Percentiles rank a stretch among this genome's conserved stretches.
Conservation (phyloP, 257 asterid genomes). For the Solanum neorickii region DNA sequence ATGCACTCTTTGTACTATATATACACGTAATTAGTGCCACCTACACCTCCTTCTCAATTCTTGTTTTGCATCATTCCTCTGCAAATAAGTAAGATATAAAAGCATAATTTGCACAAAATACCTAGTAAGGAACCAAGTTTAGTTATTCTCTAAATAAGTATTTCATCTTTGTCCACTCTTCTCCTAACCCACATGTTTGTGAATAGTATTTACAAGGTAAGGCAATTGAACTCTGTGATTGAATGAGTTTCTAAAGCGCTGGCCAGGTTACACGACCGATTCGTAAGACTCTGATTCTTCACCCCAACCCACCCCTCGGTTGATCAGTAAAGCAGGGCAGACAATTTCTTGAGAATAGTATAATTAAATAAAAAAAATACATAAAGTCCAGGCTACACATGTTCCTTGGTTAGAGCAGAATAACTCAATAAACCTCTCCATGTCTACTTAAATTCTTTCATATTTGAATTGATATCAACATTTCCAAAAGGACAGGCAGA, state of each 20-base stretch:
- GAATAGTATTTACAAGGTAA: neutral
- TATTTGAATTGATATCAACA: neutral
- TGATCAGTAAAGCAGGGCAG: neutral
- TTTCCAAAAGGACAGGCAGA: neutral
- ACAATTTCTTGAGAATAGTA: neutral
- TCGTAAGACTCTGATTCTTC: neutral
- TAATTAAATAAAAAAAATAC: neutral
- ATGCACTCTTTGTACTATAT: neutral
- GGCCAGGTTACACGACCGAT: neutral
- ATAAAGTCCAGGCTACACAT: neutral
- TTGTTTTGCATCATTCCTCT: neutral
- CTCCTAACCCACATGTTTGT: neutral
- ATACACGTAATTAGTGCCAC: neutral
- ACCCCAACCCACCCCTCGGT: neutral
- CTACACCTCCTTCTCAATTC: neutral
- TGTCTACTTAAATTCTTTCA: neutral
- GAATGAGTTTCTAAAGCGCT: neutral
- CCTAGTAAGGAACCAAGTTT: neutral
- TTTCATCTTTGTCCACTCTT: neutral
- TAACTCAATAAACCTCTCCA: neutral
- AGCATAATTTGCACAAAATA: neutral
- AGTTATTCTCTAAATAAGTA: neutral
- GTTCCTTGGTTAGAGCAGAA: neutral
- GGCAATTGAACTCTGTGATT: neutral
- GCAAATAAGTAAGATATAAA: neutral